Conservation (phyloP, 306 rosid genomes). For the Arachis hypogaea region DNA sequence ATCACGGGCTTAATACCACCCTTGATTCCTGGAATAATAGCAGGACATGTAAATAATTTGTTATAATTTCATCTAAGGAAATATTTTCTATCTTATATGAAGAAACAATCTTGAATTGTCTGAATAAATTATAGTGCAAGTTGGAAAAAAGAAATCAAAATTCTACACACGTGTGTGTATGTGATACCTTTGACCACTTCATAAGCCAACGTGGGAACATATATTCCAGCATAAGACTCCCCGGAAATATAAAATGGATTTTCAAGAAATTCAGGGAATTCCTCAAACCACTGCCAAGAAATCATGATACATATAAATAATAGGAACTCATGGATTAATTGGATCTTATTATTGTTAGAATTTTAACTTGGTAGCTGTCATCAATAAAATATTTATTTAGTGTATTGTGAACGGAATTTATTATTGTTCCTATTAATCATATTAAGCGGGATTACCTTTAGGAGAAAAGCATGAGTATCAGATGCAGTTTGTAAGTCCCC, state of each 20-base stretch:
- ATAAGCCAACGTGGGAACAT: conserved; percentile 76
- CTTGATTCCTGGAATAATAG: conserved; percentile 47
- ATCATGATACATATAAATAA: neutral
- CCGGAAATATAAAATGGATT: conserved; percentile 78
- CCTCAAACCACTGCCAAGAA: conserved; percentile 67
- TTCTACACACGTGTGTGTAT: neutral
- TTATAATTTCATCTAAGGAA: neutral
- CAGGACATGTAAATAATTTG: conserved; percentile 10
- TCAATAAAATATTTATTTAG: too few species aligned
- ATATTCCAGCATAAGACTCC: conserved; percentile 84
- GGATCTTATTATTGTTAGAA: neutral
- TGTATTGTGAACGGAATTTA: too few species aligned
- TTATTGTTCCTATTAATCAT: too few species aligned
- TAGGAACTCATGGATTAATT: neutral
- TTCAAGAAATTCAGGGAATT: conserved; percentile 64
- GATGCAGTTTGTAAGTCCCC: conserved; percentile 79
- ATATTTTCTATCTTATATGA: neutral
- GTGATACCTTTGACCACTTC: conserved; percentile 59
- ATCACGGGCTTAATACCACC: conserved; percentile 53
- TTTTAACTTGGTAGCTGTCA: neutral
- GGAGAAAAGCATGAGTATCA: conserved; percentile 75
- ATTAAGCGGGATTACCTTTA: conserved; percentile 49
- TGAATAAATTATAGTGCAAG: neutral
- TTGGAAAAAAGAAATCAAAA: neutral
- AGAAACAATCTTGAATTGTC: neutral